Percentiles rank a stretch among this genome's conserved stretches.
Conservation (phyloP, 257 asterid genomes). For the Plantago ovata region DNA sequence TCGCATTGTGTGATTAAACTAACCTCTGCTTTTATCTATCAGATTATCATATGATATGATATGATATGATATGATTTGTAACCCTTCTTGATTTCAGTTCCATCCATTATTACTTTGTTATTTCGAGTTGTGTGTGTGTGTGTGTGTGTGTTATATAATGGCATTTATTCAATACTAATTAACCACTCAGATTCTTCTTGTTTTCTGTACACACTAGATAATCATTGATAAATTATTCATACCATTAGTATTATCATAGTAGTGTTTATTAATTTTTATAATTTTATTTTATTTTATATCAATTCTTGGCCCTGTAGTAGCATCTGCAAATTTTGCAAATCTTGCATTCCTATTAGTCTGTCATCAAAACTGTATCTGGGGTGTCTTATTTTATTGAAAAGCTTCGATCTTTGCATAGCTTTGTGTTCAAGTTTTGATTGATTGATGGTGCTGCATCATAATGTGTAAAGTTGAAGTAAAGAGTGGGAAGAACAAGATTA, state of each 20-base stretch:
- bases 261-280: slow-evolving; percentile 1
- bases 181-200: slow-evolving; percentile 41
- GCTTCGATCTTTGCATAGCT: slow-evolving; percentile 14
- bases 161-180: slow-evolving; percentile 31
- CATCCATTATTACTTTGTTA: neutral
- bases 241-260: too few relatives aligned
- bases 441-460: slow-evolving; percentile 13
- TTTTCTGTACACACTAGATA: slow-evolving; percentile 36
- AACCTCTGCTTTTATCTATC: too few relatives aligned
- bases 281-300: neutral
- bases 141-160: too few relatives aligned
- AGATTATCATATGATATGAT: too few relatives aligned
- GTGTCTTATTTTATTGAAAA: slow-evolving; percentile 14
- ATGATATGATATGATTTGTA: too few relatives aligned
- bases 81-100: slow-evolving; percentile 20
- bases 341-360: slow-evolving; percentile 7
- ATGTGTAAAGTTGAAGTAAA: slow-evolving; percentile 29
- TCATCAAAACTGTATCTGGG: neutral
- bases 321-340: slow-evolving; percentile 2
- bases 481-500: slow-evolving; percentile 10
- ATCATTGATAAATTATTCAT: too few relatives aligned
- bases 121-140: slow-evolving; percentile 33
- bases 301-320: too few relatives aligned
- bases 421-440: slow-evolving; percentile 11
- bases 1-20: too few relatives aligned